Base-by-base conservation (phyloP, 176 grass and related monocot genomes). In the Elaeis guineensis region DNA sequence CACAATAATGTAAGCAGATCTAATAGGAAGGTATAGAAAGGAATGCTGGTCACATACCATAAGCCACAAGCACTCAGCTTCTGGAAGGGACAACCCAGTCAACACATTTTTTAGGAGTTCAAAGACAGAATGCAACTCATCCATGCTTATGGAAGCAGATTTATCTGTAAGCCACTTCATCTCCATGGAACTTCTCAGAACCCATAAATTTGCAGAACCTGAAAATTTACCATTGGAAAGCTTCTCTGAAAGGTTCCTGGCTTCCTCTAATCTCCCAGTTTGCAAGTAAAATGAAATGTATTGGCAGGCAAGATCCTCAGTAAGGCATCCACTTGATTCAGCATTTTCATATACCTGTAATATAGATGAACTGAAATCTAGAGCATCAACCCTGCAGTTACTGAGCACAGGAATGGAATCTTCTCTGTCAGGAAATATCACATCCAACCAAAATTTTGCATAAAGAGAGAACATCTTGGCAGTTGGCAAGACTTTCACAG, bases 381-480 rank as follows among this genome's bases (percentile, higher is more conserved):
- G 75, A 80, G 64, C 62, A 73, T 85, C 67, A 62, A 87, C 55
- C 28, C 72, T 60, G 26, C 64, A 58, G 61, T 85, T 73, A 53
- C 48, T 61, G 21, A 82, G 78, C 25, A 73, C 25, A 60, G 72
- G 35, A 60, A 74, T 65, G 53, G 76, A 80, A 50, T 82, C 63
- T 76, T 79, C 75, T 68, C 61, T 75, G 24, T 72, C 49, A 12
- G 79, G 50, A 58, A 63, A 76, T 57, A 92, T 8, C 51, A 80
- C 63, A 70, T 79, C 82, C 58, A 71, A 66, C 81, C 72, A 98
- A 70, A 98, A 98, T 25, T 92, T 79, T 63, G 81, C 78, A 69
- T 89, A 98, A 49, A 98, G 61, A 21, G 81, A 86, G 62, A 78
- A 92, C 93, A 98, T 98, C 86, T 77, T 83, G 62, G 69, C 72